phyloP scores from a whole-genome alignment of 2,329 filamentous ascomycete species.

The Rutstroemia sp. region DNA sequence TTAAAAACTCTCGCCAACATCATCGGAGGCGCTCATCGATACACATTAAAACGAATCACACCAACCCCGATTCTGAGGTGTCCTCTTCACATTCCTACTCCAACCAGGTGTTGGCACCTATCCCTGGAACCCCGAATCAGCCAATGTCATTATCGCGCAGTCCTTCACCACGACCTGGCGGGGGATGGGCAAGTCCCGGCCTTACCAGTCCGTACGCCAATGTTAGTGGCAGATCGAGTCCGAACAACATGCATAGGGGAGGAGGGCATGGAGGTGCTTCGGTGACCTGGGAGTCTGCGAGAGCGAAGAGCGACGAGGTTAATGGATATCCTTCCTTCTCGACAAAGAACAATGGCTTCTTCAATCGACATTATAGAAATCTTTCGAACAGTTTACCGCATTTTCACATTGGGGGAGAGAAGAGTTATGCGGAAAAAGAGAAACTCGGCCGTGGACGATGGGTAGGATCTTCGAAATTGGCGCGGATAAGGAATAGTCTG shows the following conservation, averaged over 20 bases:
- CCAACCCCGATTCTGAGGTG: neutral
- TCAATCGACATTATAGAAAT: slow-evolving; percentile 73
- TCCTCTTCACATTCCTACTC: slow-evolving; percentile 10
- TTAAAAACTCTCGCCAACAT: slow-evolving; percentile 3
- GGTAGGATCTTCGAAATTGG: slow-evolving; percentile 40
- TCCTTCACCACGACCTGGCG: slow-evolving; percentile 75
- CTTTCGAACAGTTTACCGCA: slow-evolving; percentile 73
- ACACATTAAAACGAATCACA: slow-evolving; percentile 9
- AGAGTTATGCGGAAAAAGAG: slow-evolving; percentile 65
- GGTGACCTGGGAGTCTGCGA: slow-evolving; percentile 77
- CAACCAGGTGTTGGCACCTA: slow-evolving; percentile 21
- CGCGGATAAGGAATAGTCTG: slow-evolving; percentile 39
- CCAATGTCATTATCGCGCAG: slow-evolving; percentile 82
- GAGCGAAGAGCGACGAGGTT: slow-evolving; percentile 66
- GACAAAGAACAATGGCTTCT: slow-evolving; percentile 79
- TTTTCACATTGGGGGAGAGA: slow-evolving; percentile 49
- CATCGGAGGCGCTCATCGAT: slow-evolving; percentile 9
- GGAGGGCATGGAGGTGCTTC: slow-evolving; percentile 36
- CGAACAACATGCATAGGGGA: slow-evolving; percentile 40
- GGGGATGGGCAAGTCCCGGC: slow-evolving; percentile 83
- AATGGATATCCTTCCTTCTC: slow-evolving; percentile 73
- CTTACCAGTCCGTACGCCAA: slow-evolving; percentile 55
- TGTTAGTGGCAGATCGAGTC: slow-evolving; percentile 61
- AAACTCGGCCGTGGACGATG: slow-evolving; percentile 59
- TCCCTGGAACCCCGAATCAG: slow-evolving; percentile 43